A percentile compares a stretch with the other conserved stretches of the same genome.
Evolutionary conservation across 345 rosid species (phyloP).

Genomic region (Kernera saxatilis): DNA sequence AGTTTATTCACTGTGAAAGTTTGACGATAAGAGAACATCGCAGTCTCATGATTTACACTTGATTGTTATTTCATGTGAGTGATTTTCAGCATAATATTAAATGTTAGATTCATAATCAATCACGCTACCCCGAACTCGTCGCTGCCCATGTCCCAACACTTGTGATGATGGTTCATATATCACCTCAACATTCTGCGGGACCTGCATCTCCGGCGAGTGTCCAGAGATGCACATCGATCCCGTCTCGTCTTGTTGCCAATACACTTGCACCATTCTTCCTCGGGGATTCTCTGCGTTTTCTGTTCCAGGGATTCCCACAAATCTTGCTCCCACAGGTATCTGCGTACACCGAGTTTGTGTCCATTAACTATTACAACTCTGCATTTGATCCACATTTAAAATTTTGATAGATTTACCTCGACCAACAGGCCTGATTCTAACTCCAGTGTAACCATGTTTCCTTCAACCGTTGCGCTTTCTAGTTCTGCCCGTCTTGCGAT

Average conservation of each 20-base stretch:
- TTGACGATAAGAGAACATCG: not conserved
- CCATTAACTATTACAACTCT: not conserved
- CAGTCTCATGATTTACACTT: too few species aligned
- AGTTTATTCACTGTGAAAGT: not conserved
- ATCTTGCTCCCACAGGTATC: constrained; percentile 84
- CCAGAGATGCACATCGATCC: constrained; percentile 80
- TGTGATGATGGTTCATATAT: constrained; percentile 22
- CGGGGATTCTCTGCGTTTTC: constrained; percentile 51
- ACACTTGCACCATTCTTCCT: constrained; percentile 84
- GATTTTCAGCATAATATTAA: not conserved
- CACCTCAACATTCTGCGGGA: constrained; percentile 15
- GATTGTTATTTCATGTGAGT: not conserved
- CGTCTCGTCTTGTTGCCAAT: constrained; percentile 78
- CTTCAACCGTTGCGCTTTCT: constrained; percentile 77
- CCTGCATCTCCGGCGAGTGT: constrained; percentile 47
- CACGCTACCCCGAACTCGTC: constrained; percentile 27
- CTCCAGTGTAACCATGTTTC: constrained; percentile 51
- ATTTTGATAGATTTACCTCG: constrained; percentile 38
- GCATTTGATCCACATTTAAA: not conserved
- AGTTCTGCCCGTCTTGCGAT: constrained; percentile 87
- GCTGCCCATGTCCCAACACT: constrained; percentile 26
- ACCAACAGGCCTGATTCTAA: constrained; percentile 61
- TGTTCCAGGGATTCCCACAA: constrained; percentile 73
- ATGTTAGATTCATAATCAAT: constrained; percentile 24
- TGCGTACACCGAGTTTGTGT: constrained; percentile 19